Evolutionary conservation across 148 eudicot genomes (phyloP).

Genomic region (Camellia sinensis): DNA sequence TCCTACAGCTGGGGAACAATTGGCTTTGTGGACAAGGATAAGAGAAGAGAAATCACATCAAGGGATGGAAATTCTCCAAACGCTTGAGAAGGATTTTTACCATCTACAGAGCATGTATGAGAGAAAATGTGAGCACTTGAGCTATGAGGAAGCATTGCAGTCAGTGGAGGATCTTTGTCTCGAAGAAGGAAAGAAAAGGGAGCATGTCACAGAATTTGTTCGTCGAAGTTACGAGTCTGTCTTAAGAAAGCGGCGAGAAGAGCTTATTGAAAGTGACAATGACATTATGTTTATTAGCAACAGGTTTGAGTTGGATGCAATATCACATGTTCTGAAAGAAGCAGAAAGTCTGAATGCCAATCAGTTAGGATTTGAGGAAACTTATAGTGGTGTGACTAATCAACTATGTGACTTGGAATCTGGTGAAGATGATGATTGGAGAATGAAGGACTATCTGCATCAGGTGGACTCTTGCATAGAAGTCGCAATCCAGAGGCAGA

Average conservation of each 20-base stretch:
- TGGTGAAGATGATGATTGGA: constrained; percentile 75
- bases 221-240: constrained; percentile 57
- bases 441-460: constrained; percentile 59
- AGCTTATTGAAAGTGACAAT: constrained; percentile 53
- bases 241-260: constrained; percentile 67
- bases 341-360: constrained; percentile 57
- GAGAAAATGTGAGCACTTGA: constrained; percentile 63
- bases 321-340: constrained; percentile 68
- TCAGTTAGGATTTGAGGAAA: constrained; percentile 71
- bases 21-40: constrained; percentile 60
- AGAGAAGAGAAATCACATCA: constrained; percentile 71
- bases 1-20: constrained; percentile 52
- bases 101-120: constrained; percentile 71
- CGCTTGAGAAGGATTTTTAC: constrained; percentile 70
- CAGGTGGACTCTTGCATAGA: constrained; percentile 72
- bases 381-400: constrained; percentile 48
- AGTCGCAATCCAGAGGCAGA: constrained; percentile 66
- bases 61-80: constrained; percentile 58
- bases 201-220: constrained; percentile 43
- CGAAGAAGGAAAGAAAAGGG: constrained; percentile 86
- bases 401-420: constrained; percentile 69
- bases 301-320: constrained; percentile 72
- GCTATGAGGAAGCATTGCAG: constrained; percentile 82
- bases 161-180: constrained; percentile 68
- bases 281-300: constrained; percentile 42